Base-by-base conservation (phyloP, 1,284 basidiomycete species). In the Cutaneotrichosporon dermatis region DNA sequence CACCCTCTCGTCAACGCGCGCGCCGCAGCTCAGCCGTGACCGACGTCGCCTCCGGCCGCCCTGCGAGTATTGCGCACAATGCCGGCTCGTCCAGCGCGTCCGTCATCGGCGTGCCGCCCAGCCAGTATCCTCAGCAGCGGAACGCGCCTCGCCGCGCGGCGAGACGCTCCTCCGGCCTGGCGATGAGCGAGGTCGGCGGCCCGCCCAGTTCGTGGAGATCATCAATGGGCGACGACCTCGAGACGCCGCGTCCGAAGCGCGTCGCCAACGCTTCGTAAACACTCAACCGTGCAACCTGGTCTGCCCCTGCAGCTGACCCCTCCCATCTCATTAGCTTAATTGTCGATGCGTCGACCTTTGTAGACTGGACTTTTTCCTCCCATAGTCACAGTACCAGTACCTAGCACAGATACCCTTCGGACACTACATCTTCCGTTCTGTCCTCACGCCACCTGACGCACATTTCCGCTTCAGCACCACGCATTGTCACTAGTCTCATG, bases 141-240 rank as follows among this genome's bases (percentile, higher is more conserved):
- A 52, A 25, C 25, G 25, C 25, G 25, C 25, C 25, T 25, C 25
- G 58, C 9, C 52, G 48, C 10, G 34, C 44, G 37, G 41, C 35
- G 7, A 58, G 59, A 39, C 59, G 57, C 44, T 11, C 39, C 4
- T 49, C 51, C 13, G 52, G 52, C 4, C 45, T 61, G n/a, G 49
- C 57, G 11, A 40, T 59, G 54, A 56, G 42, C 58, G 61, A 63
- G 33, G 43, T 44, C 11, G 25, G 25, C 25, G 61, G 48, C 2
- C 62, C 62, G 5, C 57, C 60, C 10, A 55, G 51, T 4, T 49
- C 57, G 34, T 64, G 62, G 62, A 51, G 62, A 43, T 25, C 42
- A 13, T 51, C 37, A 12, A 33, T 37, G 5, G 54, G 33, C 41
- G 60, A 53, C 36, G 54, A 55, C 7, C 34, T 45, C 25, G 54